phyloP scores from a whole-genome alignment of 1,139 yeast species.

The Debaryomyces sp. region DNA sequence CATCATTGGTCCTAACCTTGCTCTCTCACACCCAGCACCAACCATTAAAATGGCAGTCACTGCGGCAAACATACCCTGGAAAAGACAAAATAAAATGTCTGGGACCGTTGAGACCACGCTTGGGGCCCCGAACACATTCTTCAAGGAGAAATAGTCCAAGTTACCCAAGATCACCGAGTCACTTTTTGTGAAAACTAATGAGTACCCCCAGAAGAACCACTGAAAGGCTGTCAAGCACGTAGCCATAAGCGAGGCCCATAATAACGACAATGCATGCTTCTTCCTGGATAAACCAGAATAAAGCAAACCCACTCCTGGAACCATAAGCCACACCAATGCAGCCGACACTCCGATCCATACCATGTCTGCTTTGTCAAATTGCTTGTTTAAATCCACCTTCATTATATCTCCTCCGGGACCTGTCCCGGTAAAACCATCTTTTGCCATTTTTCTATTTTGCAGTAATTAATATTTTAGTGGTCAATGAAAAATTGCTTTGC shows the following conservation, averaged over 20 bases:
- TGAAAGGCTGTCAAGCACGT: conserved; percentile 81
- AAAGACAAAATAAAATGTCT: conserved; percentile 83
- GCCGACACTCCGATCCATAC: conserved; percentile 83
- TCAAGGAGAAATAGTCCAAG: conserved; percentile 76
- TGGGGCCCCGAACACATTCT: conserved; percentile 81
- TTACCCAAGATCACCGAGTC: conserved; percentile 75
- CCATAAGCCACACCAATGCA: conserved; percentile 88
- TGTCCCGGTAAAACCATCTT: conserved; percentile 6
- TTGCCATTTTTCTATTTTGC: conserved; percentile 3
- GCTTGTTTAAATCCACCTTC: conserved; percentile 70
- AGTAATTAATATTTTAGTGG: not conserved
- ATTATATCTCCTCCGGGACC: conserved; percentile 76
- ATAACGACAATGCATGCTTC: conserved; percentile 84
- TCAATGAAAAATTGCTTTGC: not conserved
- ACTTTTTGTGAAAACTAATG: conserved; percentile 76
- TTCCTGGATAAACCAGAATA: conserved; percentile 92
- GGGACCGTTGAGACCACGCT: conserved; percentile 70
- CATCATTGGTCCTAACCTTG: conserved; percentile 96
- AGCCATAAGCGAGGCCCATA: conserved; percentile 95
- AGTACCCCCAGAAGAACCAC: conserved; percentile 98
- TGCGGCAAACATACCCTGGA: conserved; percentile 96
- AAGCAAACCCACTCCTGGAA: conserved; percentile 89
- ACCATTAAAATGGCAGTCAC: conserved; percentile 91
- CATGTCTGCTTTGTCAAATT: conserved; percentile 77
- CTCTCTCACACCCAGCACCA: conserved; percentile 98